phyloP scores from a whole-genome alignment of 2,329 filamentous ascomycete species.

The Nannizziopsis arthrosporioides region DNA sequence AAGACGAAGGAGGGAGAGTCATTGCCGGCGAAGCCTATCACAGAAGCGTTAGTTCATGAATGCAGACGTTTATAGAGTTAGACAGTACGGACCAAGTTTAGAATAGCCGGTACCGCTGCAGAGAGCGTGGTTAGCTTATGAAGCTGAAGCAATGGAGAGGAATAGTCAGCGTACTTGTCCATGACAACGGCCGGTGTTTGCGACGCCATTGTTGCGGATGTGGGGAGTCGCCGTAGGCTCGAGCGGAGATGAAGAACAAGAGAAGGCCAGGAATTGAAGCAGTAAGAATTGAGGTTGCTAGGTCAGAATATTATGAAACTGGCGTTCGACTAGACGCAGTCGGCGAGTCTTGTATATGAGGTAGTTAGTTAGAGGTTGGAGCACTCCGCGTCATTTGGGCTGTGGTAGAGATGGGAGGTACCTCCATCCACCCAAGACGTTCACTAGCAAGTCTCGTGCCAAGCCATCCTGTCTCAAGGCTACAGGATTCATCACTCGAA shows the following conservation, averaged over 20 bases:
- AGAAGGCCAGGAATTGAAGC: neutral
- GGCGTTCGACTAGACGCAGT: too few relatives aligned
- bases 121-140: slow-evolving; percentile 29
- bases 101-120: slow-evolving; percentile 95
- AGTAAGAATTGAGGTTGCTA: neutral
- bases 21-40: slow-evolving; percentile 88
- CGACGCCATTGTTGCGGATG: slow-evolving; percentile 59
- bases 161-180: slow-evolving; percentile 76
- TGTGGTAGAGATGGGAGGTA: neutral
- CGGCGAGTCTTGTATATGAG: too few relatives aligned
- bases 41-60: slow-evolving; percentile 26
- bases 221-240: neutral
- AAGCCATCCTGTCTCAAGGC: too few relatives aligned
- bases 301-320: neutral
- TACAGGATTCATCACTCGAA: too few relatives aligned
- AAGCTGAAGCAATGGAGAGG: slow-evolving; percentile 8
- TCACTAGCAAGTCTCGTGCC: neutral
- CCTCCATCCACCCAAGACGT: neutral
- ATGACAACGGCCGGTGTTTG: slow-evolving; percentile 99
- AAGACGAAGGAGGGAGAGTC: slow-evolving; percentile 99
- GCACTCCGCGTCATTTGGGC: slow-evolving; percentile 6
- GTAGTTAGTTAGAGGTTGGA: slow-evolving; percentile 4
- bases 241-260: neutral
- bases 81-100: slow-evolving; percentile 66
- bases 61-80: slow-evolving; percentile 12